Base-by-base conservation (phyloP, 2,329 filamentous ascomycete species). In the Claviceps lovelessii region DNA sequence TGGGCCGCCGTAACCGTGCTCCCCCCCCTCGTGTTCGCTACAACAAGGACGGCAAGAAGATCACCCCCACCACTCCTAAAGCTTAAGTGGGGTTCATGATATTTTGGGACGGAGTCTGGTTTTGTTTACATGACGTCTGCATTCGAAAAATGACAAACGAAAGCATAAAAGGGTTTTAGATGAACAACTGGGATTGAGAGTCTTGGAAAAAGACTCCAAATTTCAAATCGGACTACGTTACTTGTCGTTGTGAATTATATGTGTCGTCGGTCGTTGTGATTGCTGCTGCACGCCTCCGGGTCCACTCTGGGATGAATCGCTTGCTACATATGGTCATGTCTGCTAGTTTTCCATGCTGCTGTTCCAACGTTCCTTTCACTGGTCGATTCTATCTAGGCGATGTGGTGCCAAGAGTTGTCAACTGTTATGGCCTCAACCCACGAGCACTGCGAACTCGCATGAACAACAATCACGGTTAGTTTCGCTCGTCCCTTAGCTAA, bases 41-140 rank as follows among this genome's bases (percentile, higher is more conserved):
- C 89, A 98, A 98, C 88, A 96, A 97, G 86, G 93, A 98, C 73
- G 91, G 90, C 82, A 98, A 98, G 90, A 98, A 98, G 87, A 85
- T 98, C 73, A 86, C 85, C 74, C 90, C 91, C 65, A 86, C 86
- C 72, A 52, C 65, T 61, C 64, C 69, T 57, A 72, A 72, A 69
- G 68, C 58, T 61, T 72, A 68, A 62, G 58, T 59, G 61, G 63
- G 62, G 59, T 58, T 63, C 59, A 65, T 62, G 55, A 59, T 61
- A 65, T 37, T 37, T 41, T 47, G 62, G 67, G 63, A 67, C 64
- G 67, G 69, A 67, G 67, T 70, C 66, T 64, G 66, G 67, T 64
- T 64, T 63, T 62, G 63, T 65, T 61, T 69, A 35, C 6, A 35
- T 35, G 7, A 64, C 63, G 65, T 64, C 61, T 68, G 66, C 64